Conservation (phyloP, 768 basidiomycete genomes). For the Tylopilus sp. region DNA sequence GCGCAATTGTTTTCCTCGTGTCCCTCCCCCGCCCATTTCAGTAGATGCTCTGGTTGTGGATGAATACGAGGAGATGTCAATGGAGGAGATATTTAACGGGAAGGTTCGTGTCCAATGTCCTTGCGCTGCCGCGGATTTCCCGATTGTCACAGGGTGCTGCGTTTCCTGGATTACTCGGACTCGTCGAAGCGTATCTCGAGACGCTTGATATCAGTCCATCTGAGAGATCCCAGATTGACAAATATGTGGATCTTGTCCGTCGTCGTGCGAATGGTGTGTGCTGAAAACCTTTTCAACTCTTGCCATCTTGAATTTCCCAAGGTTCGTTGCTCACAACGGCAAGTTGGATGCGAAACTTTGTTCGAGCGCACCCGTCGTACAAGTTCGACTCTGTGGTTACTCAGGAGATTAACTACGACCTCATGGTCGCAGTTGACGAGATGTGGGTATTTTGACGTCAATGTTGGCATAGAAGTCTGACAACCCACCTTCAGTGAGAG, state of each 20-base stretch:
- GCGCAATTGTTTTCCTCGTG: slow-evolving; percentile 67
- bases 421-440: slow-evolving; percentile 84
- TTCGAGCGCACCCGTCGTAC: slow-evolving; percentile 88
- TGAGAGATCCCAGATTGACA: slow-evolving; percentile 59
- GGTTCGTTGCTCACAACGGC: slow-evolving; percentile 84
- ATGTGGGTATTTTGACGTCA: slow-evolving; percentile 56
- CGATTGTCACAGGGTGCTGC: slow-evolving; percentile 43
- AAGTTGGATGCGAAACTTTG: slow-evolving; percentile 90
- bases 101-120: slow-evolving; percentile 47
- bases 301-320: slow-evolving; percentile 27
- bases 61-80: slow-evolving; percentile 90
- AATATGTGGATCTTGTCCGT: slow-evolving; percentile 78
- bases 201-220: slow-evolving; percentile 72
- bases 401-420: slow-evolving; percentile 91
- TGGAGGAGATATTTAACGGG: slow-evolving; percentile 94
- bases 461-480: background rate
- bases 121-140: background rate
- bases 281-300: slow-evolving; percentile 1
- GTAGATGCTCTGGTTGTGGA: slow-evolving; percentile 60
- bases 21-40: slow-evolving; percentile 45
- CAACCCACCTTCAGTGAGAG: slow-evolving; percentile 49
- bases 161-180: slow-evolving; percentile 78
- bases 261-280: slow-evolving; percentile 72
- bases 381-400: slow-evolving; percentile 89
- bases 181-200: slow-evolving; percentile 82